Percentiles rank a stretch among this genome's conserved stretches.
phyloP scores from a whole-genome alignment of 2,329 filamentous ascomycete species.

The Nigrospora oryzae region DNA sequence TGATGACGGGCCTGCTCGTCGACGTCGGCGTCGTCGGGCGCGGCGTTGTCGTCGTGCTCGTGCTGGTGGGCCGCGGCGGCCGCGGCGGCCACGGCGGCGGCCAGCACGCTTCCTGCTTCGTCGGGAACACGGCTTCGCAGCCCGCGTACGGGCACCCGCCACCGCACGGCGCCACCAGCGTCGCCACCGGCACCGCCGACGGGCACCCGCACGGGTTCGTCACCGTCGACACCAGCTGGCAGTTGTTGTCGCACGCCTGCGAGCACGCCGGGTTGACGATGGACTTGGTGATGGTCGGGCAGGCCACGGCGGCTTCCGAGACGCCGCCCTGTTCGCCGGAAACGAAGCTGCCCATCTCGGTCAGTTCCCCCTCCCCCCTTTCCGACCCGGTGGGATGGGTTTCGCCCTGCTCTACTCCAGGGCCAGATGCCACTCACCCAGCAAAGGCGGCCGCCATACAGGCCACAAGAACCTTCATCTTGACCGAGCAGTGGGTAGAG shows the following conservation, averaged over 20 bases:
- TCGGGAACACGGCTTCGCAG: constrained; percentile 16
- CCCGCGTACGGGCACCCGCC: constrained; percentile 18
- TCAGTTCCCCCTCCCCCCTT: too few species aligned
- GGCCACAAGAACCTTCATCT: neutral
- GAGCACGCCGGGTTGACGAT: constrained; percentile 13
- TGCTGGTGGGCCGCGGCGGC: constrained; percentile 7
- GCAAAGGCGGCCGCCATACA: neutral
- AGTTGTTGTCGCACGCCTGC: constrained; percentile 15
- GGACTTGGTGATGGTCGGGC: constrained; percentile 17
- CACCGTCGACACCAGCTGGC: constrained; percentile 15
- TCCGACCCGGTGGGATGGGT: too few species aligned
- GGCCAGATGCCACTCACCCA: neutral
- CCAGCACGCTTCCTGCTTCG: constrained; percentile 9
- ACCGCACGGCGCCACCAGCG: constrained; percentile 17
- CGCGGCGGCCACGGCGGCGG: constrained; percentile 6
- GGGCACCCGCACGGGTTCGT: constrained; percentile 19
- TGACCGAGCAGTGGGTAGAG: neutral
- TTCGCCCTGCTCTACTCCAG: too few species aligned
- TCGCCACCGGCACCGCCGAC: constrained; percentile 15
- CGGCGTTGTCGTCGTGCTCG: constrained; percentile 3
- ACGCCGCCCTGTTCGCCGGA: neutral
- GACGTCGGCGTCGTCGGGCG: neutral
- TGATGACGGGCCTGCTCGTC: constrained; percentile 10
- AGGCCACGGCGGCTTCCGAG: constrained; percentile 2
- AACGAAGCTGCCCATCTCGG: too few species aligned